A percentile compares a stretch with the other conserved stretches of the same genome.
phyloP scores from a whole-genome alignment of 2,329 filamentous ascomycete species.

The Corynespora cassiicola region DNA sequence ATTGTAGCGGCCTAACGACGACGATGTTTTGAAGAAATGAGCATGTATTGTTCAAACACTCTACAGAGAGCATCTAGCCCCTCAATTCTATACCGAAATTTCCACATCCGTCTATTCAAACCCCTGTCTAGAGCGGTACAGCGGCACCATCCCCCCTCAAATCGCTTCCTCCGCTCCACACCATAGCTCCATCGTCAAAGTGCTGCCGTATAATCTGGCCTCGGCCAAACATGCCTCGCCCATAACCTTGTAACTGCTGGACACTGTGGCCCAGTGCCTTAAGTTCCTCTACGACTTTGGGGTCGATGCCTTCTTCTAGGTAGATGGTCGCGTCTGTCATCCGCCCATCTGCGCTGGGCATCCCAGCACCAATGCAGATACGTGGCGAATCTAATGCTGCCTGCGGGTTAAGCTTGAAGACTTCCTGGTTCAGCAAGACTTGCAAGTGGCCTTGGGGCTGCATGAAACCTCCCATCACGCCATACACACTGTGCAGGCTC shows the following conservation, averaged over 20 bases:
- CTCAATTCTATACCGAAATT: too few species aligned
- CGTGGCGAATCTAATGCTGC: slow-evolving; percentile 88
- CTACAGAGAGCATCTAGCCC: too few species aligned
- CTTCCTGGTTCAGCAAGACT: slow-evolving; percentile 86
- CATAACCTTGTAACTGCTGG: slow-evolving; percentile 68
- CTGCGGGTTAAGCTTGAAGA: slow-evolving; percentile 83
- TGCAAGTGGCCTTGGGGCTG: slow-evolving; percentile 97
- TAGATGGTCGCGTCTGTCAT: slow-evolving; percentile 71
- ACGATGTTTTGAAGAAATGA: too few species aligned
- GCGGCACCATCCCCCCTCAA: slow-evolving; percentile 80
- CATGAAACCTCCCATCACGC: slow-evolving; percentile 99
- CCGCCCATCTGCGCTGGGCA: slow-evolving; percentile 65
- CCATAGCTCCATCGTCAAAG: slow-evolving; percentile 73
- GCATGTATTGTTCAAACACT: too few species aligned
- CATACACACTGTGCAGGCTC: slow-evolving; percentile 83
- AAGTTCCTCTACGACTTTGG: slow-evolving; percentile 72
- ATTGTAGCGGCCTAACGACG: too few species aligned
- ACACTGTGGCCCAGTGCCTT: slow-evolving; percentile 75
- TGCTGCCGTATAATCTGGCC: slow-evolving; percentile 86
- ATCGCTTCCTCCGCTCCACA: slow-evolving; percentile 93
- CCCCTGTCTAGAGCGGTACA: slow-evolving; percentile 56
- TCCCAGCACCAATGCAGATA: slow-evolving; percentile 82
- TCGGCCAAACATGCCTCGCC: slow-evolving; percentile 76
- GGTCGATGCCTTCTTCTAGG: slow-evolving; percentile 81
- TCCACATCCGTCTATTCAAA: too few species aligned